phyloP scores from a whole-genome alignment of 2,329 filamentous ascomycete genomes.

The Aspergillus piperis region DNA sequence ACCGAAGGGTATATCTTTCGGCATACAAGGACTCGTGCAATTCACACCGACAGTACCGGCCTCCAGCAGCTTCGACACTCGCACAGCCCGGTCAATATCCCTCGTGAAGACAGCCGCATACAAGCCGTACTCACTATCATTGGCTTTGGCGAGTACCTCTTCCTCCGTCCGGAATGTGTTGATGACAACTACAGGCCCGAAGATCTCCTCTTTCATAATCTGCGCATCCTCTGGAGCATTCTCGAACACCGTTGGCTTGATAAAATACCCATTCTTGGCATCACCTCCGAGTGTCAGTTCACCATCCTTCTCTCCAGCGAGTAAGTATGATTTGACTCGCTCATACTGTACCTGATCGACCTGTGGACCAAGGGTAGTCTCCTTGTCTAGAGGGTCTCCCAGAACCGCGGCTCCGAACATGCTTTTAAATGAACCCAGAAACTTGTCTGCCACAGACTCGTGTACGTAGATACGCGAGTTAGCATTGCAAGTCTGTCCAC shows the following conservation, averaged over 20 bases:
- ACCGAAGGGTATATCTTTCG: slow-evolving; percentile 46
- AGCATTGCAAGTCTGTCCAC: slow-evolving; percentile 63
- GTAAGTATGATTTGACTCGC: slow-evolving; percentile 76
- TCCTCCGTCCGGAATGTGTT: slow-evolving; percentile 50
- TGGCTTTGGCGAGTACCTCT: slow-evolving; percentile 58
- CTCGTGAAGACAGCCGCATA: slow-evolving; percentile 35
- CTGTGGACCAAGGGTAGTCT: slow-evolving; percentile 83
- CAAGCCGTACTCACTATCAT: slow-evolving; percentile 44
- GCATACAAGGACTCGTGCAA: slow-evolving; percentile 41
- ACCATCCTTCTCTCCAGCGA: slow-evolving; percentile 62
- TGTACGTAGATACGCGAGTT: slow-evolving; percentile 76
- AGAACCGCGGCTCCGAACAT: slow-evolving; percentile 70
- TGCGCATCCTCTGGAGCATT: slow-evolving; percentile 57
- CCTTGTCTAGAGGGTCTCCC: slow-evolving; percentile 73
- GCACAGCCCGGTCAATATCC: slow-evolving; percentile 31
- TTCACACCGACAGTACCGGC: slow-evolving; percentile 34
- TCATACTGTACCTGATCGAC: slow-evolving; percentile 81
- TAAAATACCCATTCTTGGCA: slow-evolving; percentile 80
- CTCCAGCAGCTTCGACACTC: slow-evolving; percentile 28
- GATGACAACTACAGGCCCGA: slow-evolving; percentile 48
- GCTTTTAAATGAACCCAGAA: slow-evolving; percentile 74
- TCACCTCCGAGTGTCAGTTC: slow-evolving; percentile 67
- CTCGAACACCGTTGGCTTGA: slow-evolving; percentile 81
- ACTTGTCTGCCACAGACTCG: slow-evolving; percentile 80
- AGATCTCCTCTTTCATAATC: slow-evolving; percentile 45